phyloP scores from a whole-genome alignment of 106 monocot genomes.

The Dactylorhiza incarnata region DNA sequence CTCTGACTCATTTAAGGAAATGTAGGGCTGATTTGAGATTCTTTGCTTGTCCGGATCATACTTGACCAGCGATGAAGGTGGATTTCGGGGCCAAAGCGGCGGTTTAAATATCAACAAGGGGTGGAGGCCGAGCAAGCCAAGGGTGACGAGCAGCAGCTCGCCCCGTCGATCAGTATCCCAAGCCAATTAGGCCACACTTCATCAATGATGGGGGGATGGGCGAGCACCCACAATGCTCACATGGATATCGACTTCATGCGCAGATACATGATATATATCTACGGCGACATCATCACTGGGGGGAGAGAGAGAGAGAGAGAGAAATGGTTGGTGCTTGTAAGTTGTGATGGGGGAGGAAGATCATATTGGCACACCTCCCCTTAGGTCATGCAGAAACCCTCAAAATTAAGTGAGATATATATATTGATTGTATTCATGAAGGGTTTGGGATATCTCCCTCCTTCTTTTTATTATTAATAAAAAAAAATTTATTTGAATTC shows the following conservation, averaged over 20 bases:
- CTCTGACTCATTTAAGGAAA: neutral
- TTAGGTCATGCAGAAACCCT: neutral
- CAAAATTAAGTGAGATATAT: too few relatives aligned
- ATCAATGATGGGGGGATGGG: too few relatives aligned
- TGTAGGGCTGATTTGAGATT: slow-evolving; percentile 53
- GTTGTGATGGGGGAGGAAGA: neutral
- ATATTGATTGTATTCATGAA: too few relatives aligned
- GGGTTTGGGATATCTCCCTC: too few relatives aligned
- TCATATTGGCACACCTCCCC: neutral
- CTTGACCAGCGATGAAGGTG: slow-evolving; percentile 27
- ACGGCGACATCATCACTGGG: too few relatives aligned
- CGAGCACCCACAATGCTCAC: too few relatives aligned
- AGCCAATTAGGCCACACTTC: too few relatives aligned
- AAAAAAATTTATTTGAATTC: too few relatives aligned
- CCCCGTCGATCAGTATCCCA: too few relatives aligned
- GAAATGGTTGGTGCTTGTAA: neutral
- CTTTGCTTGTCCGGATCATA: slow-evolving; percentile 38
- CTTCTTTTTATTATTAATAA: too few relatives aligned
- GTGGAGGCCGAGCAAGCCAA: slow-evolving; percentile 1
- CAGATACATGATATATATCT: slow-evolving; percentile 9
- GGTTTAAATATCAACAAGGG: slow-evolving; percentile 19
- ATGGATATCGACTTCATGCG: slow-evolving; percentile 50
- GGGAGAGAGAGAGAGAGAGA: too few relatives aligned
- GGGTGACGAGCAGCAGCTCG: too few relatives aligned
- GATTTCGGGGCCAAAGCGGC: slow-evolving; percentile 28